Evolutionary conservation across 768 basidiomycete genomes (phyloP).

Genomic region (Strobilomyces dryophilus): DNA sequence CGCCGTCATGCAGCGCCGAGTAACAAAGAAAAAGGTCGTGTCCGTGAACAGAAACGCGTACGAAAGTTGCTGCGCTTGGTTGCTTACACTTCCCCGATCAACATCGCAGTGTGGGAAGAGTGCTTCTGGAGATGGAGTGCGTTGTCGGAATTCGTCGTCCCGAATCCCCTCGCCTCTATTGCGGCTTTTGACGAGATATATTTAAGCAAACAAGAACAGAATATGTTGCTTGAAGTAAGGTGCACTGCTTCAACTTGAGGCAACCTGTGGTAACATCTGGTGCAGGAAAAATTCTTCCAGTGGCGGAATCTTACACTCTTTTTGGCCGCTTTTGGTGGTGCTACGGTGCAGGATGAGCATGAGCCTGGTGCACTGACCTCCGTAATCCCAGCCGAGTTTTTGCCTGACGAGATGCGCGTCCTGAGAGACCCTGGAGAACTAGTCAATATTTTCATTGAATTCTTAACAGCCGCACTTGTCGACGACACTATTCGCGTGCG

Average conservation of each 20-base stretch:
- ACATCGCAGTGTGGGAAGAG: slow-evolving; percentile 80
- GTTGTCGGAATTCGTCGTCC: slow-evolving; percentile 57
- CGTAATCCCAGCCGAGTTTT: slow-evolving; percentile 49
- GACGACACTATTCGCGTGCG: slow-evolving; percentile 61
- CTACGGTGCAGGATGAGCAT: slow-evolving; percentile 52
- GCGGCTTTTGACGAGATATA: slow-evolving; percentile 34
- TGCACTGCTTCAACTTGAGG: neutral
- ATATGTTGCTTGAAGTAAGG: slow-evolving; percentile 36
- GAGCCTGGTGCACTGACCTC: slow-evolving; percentile 47
- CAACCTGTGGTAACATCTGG: slow-evolving; percentile 4
- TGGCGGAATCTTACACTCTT: slow-evolving; percentile 86
- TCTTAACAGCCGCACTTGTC: slow-evolving; percentile 66
- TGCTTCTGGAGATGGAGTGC: slow-evolving; percentile 72
- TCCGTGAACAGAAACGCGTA: slow-evolving; percentile 76
- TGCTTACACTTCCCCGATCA: slow-evolving; percentile 58
- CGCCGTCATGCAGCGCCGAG: neutral
- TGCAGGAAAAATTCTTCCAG: slow-evolving; percentile 67
- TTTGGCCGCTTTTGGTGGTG: slow-evolving; percentile 68
- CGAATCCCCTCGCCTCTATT: slow-evolving; percentile 30
- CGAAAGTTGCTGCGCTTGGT: slow-evolving; percentile 66
- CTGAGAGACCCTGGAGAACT: slow-evolving; percentile 54
- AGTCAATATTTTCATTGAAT: slow-evolving; percentile 61
- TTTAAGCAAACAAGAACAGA: slow-evolving; percentile 35
- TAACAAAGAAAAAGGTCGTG: slow-evolving; percentile 49
- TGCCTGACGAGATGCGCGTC: slow-evolving; percentile 74